Conservation (phyloP, 371 early-diverging fungal species). For the Rhizomucor pusillus region DNA sequence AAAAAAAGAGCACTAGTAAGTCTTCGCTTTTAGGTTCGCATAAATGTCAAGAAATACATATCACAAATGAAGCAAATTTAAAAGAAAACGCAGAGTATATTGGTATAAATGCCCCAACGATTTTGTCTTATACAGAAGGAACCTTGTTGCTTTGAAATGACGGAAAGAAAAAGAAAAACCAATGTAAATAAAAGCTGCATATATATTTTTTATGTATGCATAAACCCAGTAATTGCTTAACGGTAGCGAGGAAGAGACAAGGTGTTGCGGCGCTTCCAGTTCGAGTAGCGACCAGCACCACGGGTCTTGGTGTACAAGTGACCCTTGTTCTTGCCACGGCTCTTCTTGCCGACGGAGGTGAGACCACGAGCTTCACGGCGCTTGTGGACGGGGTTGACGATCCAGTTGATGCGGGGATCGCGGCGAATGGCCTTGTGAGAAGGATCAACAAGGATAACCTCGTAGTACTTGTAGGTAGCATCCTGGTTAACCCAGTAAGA, state of each 20-base stretch:
- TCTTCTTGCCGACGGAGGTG: constrained; percentile 96
- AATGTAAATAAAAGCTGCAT: background rate
- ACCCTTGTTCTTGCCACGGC: constrained; percentile 98
- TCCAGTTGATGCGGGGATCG: constrained; percentile 94
- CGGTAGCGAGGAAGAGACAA: constrained; percentile 82
- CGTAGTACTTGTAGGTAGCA: constrained; percentile 98
- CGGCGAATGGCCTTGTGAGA: constrained; percentile 96
- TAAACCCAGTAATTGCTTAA: constrained; percentile 36
- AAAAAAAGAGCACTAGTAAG: no score
- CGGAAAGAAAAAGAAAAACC: no score
- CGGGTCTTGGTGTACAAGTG: constrained; percentile 97
- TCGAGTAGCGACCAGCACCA: constrained; percentile 90
- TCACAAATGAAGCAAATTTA: no score
- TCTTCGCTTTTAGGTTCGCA: no score
- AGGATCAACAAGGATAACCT: constrained; percentile 99
- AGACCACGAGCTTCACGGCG: constrained; percentile 98
- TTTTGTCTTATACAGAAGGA: no score
- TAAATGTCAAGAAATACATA: no score
- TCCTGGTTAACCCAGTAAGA: constrained; percentile 99
- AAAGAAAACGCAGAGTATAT: no score
- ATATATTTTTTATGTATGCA: background rate
- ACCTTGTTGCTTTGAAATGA: no score
- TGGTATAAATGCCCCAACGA: no score
- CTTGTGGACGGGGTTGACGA: constrained; percentile 96
- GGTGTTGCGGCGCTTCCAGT: constrained; percentile 78